Evolutionary conservation across 2,329 filamentous ascomycete species (phyloP).

Genomic region (Diaporthe ampelina): DNA sequence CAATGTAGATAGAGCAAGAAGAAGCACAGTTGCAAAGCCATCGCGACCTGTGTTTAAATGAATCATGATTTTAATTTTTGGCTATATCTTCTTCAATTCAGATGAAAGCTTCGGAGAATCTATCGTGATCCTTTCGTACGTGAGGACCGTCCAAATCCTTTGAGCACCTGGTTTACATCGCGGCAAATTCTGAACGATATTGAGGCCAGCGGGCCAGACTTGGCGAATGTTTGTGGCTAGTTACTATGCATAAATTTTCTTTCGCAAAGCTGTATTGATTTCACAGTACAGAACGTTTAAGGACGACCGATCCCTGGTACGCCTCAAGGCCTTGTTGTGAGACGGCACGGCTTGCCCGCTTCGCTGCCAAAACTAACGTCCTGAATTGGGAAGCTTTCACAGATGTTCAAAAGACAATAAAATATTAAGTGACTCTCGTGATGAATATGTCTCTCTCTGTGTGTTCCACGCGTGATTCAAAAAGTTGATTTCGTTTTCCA

Average conservation of each 20-base stretch:
- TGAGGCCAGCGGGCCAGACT: background rate
- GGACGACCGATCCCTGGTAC: background rate
- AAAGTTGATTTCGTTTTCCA: background rate
- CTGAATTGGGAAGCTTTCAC: too few species aligned
- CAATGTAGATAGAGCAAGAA: slow-evolving; percentile 7
- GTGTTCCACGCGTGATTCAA: background rate
- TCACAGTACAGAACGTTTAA: too few species aligned
- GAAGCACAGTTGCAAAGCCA: background rate
- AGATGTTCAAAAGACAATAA: too few species aligned
- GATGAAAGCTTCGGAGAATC: background rate
- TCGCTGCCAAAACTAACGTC: too few species aligned
- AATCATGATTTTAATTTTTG: background rate
- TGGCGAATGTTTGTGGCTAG: too few species aligned
- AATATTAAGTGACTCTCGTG: too few species aligned
- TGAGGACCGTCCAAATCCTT: background rate
- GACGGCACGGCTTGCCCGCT: too few species aligned
- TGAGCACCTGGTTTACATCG: background rate
- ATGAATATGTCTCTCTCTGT: too few species aligned
- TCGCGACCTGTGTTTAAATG: background rate
- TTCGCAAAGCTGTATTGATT: too few species aligned
- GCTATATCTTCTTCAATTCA: too few species aligned
- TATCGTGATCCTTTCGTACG: background rate
- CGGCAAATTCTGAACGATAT: background rate
- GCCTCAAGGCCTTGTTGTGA: background rate
- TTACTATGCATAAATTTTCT: too few species aligned